These are phyloP conservation scores for Asterella californica DNA, from an alignment of 225 moss, liverwort and hornwort species.

Conservation along the genomic window DNA sequence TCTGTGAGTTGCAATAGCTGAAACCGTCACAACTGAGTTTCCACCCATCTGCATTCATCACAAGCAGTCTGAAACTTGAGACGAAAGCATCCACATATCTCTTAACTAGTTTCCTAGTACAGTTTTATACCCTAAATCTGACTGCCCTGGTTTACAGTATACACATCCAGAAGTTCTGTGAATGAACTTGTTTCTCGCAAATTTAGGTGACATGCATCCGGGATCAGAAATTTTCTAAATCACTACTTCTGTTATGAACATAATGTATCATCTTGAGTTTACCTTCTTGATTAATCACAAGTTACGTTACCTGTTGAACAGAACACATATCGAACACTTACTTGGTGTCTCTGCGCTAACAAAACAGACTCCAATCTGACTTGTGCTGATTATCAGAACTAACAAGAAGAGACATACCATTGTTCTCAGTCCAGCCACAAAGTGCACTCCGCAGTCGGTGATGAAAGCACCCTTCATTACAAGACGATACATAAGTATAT, in stretches of 20 bases:
- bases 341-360: neutral
- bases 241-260: neutral
- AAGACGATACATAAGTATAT: neutral
- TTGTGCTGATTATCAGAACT: neutral
- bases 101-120: too few relatives aligned
- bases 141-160: neutral
- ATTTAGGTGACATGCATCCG: neutral
- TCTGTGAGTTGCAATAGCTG: conserved; percentile 70
- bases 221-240: neutral
- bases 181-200: neutral
- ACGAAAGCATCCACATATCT: neutral
- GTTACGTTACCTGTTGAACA: too few relatives aligned
- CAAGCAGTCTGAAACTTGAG: conserved; percentile 11
- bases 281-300: too few relatives aligned
- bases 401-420: conserved; percentile 47
- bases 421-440: conserved; percentile 74
- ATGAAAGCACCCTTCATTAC: conserved; percentile 66
- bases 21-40: conserved; percentile 24
- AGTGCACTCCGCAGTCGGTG: conserved; percentile 88
- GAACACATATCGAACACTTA: too few relatives aligned
- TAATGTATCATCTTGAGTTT: neutral
- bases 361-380: neutral
- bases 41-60: conserved; percentile 39
- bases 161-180: neutral
- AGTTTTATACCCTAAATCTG: too few relatives aligned